Percentiles rank a stretch among this genome's conserved stretches.
Conservation (phyloP, 2,329 filamentous ascomycete species). For the Beauveria scarabaeidicola region DNA sequence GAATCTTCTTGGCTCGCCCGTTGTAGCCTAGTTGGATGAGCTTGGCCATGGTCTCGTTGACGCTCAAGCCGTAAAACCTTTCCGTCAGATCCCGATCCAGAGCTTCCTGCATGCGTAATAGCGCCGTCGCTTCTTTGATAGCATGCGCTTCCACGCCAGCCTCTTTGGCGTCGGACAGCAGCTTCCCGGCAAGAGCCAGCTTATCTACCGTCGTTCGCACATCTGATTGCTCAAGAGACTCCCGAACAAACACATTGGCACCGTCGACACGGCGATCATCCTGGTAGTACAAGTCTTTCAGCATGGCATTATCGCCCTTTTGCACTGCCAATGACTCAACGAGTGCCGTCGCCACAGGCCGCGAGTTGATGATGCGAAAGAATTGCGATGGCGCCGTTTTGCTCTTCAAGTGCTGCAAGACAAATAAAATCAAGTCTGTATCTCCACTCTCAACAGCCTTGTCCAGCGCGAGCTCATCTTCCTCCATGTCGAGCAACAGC, state of each 20-base stretch:
- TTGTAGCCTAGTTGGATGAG: slow-evolving; percentile 74
- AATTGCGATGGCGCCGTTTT: slow-evolving; percentile 86
- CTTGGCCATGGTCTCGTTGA: slow-evolving; percentile 89
- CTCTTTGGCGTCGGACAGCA: slow-evolving; percentile 79
- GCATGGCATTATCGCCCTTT: slow-evolving; percentile 64
- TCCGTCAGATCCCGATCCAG: slow-evolving; percentile 77
- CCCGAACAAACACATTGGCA: slow-evolving; percentile 75
- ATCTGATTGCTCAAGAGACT: slow-evolving; percentile 68
- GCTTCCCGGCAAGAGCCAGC: slow-evolving; percentile 73
- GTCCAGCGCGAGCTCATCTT: slow-evolving; percentile 88
- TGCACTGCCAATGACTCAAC: slow-evolving; percentile 72
- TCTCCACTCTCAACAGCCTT: slow-evolving; percentile 96
- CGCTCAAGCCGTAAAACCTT: slow-evolving; percentile 70
- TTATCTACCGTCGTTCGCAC: slow-evolving; percentile 70
- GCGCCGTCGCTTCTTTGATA: slow-evolving; percentile 68
- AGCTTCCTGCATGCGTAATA: slow-evolving; percentile 78
- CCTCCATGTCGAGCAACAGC: slow-evolving; percentile 85
- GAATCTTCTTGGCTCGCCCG: slow-evolving; percentile 78
- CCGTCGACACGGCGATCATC: slow-evolving; percentile 87
- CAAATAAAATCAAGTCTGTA: slow-evolving; percentile 84
- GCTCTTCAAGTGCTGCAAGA: slow-evolving; percentile 79
- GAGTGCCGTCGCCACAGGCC: slow-evolving; percentile 78
- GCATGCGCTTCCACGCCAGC: slow-evolving; percentile 62
- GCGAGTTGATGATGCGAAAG: slow-evolving; percentile 81
- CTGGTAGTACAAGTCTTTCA: slow-evolving; percentile 97